Evolutionary conservation across 1,284 basidiomycete genomes (phyloP), one percentile per base, ranked within the genome.

Genomic region (Anthracocystis setariae): DNA sequence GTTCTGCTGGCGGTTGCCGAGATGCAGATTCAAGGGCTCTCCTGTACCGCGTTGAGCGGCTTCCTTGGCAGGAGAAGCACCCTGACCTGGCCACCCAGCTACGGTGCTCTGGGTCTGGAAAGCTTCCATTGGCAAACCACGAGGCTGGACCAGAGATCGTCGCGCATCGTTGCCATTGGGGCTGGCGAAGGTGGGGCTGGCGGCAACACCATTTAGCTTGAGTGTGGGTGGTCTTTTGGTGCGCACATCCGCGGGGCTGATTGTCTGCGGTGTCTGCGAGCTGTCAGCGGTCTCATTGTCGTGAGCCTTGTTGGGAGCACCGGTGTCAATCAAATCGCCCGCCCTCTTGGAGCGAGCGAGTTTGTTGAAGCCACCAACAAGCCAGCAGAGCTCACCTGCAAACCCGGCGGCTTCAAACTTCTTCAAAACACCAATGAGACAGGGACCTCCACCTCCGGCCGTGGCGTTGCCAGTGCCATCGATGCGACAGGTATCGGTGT

Each of bases 391-490:
- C 40, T 75, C 67, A 24, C 80, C 82, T 0, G 61, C 62, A 44
- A 72, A 82, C 1, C 76, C 76, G 10, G 77, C 80, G 1, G 61
- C 63, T 23, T 76, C 72, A 38, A 83, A 83, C 50, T 83, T 83
- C 47, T 74, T 74, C 42, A 83, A 75, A 27, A 83, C 43, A 18
- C 81, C 79, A 12, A 76, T 57, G 15, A 83, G 57, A 37, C 80
- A 81, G 7, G 81, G 68, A 9, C 72, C 78, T 35, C 80, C 79
- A 18, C 78, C 79, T 17, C 81, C 81, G 3, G 74, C 70, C 5
- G 69, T 73, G 4, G 78, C 70, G 15, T 76, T 74, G 21, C 79
- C 81, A n/a, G 68, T 49, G 24, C 69, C 76, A 27, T 69, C 73
- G 20, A 74, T 52, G 35, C 65, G 65, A 9, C 35, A 45, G 0